phyloP scores from a whole-genome alignment of 805 yeast genomes.

The Yamadazyma takamatsuzukensis region DNA sequence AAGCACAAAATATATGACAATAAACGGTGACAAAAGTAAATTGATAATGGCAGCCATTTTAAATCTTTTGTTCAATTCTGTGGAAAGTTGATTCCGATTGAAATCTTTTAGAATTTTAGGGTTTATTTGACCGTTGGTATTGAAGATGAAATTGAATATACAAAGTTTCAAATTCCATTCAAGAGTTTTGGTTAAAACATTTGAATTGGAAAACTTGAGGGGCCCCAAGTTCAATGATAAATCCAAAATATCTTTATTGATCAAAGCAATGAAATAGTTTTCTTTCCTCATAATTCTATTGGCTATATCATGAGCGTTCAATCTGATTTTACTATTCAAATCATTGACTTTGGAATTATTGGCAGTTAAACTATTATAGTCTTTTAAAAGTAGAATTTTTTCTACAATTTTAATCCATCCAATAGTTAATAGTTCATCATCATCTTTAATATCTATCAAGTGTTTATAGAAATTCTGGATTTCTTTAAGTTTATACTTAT shows the following conservation, averaged over 20 bases:
- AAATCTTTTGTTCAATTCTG: constrained; percentile 74
- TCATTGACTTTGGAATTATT: constrained; percentile 34
- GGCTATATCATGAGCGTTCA: constrained; percentile 92
- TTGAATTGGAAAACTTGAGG: constrained; percentile 16
- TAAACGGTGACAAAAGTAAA: constrained; percentile 77
- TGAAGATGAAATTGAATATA: constrained; percentile 80
- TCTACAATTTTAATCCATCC: constrained; percentile 88
- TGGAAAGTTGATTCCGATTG: constrained; percentile 61
- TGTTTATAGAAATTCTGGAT: constrained; percentile 73
- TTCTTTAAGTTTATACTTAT: constrained; percentile 61
- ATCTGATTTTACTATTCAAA: constrained; percentile 63
- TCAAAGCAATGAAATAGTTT: constrained; percentile 86
- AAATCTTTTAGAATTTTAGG: constrained; percentile 66
- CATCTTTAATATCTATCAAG: constrained; percentile 67
- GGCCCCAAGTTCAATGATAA: constrained; percentile 41
- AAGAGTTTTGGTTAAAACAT: constrained; percentile 72
- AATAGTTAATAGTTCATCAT: constrained; percentile 80
- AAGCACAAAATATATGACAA: constrained; percentile 76
- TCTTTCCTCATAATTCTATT: constrained; percentile 95
- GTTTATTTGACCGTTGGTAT: constrained; percentile 76
- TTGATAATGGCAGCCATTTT: constrained; percentile 85
- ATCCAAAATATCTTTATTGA: constrained; percentile 73
- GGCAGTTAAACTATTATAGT: constrained; percentile 67
- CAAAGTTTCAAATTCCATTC: constrained; percentile 95
- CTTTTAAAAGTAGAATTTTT: constrained; percentile 67